Evolutionary conservation across 371 early-diverging fungal species (phyloP).

Genomic region (Mycotypha africana): DNA sequence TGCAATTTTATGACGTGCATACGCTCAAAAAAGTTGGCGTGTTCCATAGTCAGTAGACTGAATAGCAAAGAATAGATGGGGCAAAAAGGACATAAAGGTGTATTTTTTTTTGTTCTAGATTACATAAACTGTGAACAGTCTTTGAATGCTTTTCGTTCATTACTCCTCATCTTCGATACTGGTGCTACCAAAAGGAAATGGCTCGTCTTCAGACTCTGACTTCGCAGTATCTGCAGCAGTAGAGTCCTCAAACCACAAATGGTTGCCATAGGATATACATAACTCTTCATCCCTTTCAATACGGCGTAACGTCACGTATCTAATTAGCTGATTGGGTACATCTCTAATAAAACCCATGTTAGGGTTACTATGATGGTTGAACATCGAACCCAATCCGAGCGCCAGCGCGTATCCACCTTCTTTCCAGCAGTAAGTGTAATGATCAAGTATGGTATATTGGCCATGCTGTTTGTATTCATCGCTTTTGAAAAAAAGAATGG

Average conservation of each 20-base stretch:
- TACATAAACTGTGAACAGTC: too few relatives aligned
- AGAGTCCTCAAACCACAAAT: conserved; percentile 61
- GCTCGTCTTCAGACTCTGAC: conserved; percentile 11
- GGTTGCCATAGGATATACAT: conserved; percentile 64
- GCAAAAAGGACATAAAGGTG: too few relatives aligned
- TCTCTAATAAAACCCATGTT: conserved; percentile 65
- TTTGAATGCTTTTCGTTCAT: too few relatives aligned
- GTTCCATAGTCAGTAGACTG: too few relatives aligned
- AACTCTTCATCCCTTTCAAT: conserved; percentile 57
- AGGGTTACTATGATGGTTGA: conserved; percentile 56
- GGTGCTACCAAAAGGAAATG: conserved; percentile 10
- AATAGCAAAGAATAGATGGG: too few relatives aligned
- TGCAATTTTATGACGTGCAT: too few relatives aligned
- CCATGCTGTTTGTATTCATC: conserved; percentile 59
- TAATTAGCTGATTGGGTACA: conserved; percentile 47
- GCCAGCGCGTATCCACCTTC: conserved; percentile 58
- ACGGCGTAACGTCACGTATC: conserved; percentile 50
- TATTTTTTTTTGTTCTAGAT: too few relatives aligned
- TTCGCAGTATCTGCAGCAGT: conserved; percentile 1
- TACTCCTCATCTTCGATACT: background rate
- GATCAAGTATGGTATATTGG: conserved; percentile 53
- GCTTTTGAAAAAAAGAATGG: conserved; percentile 49
- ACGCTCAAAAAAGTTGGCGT: too few relatives aligned
- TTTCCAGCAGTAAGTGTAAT: conserved; percentile 68
- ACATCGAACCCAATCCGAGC: conserved; percentile 67